Percentiles rank a stretch among this genome's conserved stretches.
Conservation (phyloP, 1,139 yeast species). For the Hanseniaspora uvarum region DNA sequence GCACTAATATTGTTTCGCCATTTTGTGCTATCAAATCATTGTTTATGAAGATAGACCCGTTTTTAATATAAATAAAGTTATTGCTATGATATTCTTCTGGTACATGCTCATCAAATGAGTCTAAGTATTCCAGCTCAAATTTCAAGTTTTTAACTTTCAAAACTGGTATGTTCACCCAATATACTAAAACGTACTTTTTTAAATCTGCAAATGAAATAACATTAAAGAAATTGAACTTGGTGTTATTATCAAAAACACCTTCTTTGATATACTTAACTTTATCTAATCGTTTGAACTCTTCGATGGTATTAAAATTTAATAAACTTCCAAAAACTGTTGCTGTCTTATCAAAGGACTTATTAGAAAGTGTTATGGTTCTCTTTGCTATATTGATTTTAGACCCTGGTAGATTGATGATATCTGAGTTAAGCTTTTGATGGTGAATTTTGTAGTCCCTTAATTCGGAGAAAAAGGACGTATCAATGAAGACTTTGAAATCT, state of each 20-base stretch:
- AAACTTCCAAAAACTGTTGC: slow-evolving; percentile 23
- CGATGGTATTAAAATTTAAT: slow-evolving; percentile 66
- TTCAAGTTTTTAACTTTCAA: slow-evolving; percentile 37
- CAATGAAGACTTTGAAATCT: slow-evolving; percentile 62
- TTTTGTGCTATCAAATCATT: not conserved
- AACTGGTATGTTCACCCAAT: slow-evolving; percentile 81
- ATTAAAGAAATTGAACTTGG: slow-evolving; percentile 35
- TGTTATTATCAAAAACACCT: slow-evolving; percentile 22
- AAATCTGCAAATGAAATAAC: slow-evolving; percentile 73
- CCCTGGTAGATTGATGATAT: slow-evolving; percentile 40
- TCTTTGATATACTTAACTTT: slow-evolving; percentile 46
- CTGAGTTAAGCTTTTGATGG: slow-evolving; percentile 39
- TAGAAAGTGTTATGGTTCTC: slow-evolving; percentile 33
- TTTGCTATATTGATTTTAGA: slow-evolving; percentile 30
- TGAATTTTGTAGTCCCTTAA: slow-evolving; percentile 60
- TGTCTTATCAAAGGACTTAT: slow-evolving; percentile 31
- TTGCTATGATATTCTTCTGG: not conserved
- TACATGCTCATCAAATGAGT: not conserved
- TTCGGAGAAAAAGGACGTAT: slow-evolving; percentile 73
- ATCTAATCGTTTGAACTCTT: slow-evolving; percentile 62
- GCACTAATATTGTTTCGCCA: not conserved
- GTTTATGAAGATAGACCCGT: not conserved
- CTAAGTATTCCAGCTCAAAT: slow-evolving; percentile 13
- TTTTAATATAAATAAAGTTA: not conserved
- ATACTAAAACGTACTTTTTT: slow-evolving; percentile 74